Evolutionary conservation across 169 alveolate species (phyloP), one percentile per base, ranked within the genome.

Genomic region (Cryptosporidium sp.): DNA sequence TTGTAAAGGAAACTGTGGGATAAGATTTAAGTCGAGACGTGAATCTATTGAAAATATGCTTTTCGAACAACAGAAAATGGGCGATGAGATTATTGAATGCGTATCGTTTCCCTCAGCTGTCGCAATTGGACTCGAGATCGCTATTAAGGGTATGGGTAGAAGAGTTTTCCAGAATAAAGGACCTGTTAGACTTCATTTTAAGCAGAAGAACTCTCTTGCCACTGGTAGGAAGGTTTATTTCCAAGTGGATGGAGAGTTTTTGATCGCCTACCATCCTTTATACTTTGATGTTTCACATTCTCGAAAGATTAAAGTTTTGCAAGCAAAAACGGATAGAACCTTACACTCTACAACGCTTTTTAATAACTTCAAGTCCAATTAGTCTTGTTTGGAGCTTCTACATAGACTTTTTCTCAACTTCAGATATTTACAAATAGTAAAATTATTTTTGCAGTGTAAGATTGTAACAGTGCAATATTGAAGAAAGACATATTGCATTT

Each of bases 201-300:
- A 65, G 55, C 89, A 80, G 16, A 80, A 80, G 65, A 80, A 80
- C 51, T 80, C 48, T 8, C 89, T 62, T 35, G 73, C 89, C 33
- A 80, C 89, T 8, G 73, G 89, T 62, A 80, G 80, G 41, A 80
- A 80, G 50, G 95, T 94, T 29, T 94, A 94, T 55, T 92, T 93
- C 74, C 96, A 93, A 91, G 93, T 93, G 8, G 96, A 93, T 65
- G 96, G 96, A 6, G 96, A 93, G 71, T 93, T 84, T 84, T 33
- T 80, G 0, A 80, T 80, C 43, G 89, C 89, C 6, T 80, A 80
- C 43, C 75, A 80, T 67, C 89, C 89, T 33, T 48, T 80, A 29
- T 80, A 59, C 43, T 80, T 80, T 65, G 89, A 80, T 21, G 75
- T 80, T 12, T 61, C 80, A 6, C 75, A 80, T 39, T 62, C 59